Base-by-base conservation (phyloP, 139 green algal genomes). In the Nannochloris sp. region DNA sequence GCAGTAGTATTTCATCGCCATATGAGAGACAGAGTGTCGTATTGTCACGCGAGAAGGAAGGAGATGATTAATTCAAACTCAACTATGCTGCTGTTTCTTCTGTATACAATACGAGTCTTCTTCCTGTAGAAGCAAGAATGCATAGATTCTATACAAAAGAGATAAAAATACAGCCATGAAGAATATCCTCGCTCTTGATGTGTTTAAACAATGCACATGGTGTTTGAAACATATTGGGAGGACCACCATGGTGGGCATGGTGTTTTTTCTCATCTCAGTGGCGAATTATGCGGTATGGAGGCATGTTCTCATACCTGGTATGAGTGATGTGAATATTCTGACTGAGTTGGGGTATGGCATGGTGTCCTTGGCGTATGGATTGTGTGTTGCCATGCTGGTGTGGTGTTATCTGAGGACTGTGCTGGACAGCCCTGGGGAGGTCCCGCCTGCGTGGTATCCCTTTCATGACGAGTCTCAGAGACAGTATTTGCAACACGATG, bases 361-460 rank as follows among this genome's bases (percentile, higher is more conserved):
- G 6, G 13, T 11, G 20, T 33, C 12, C 5, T 16, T 67, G 9
- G 62, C 73, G 49, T 73, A 69, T 20, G 30, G 62, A 1, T 12
- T 59, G 8, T 63, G 88, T 79, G 68, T 91, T 2, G 65, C 62
- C 1, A 84, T 96, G 82, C 28, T 93, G n/a, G 58, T 95, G 5
- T 98, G 91, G 92, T 81, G 63, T 46, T 98, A 98, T 76, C 84
- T 96, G 58, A 81, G 86, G 33, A 73, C 82, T 28, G 80, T 96
- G 11, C n/a, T 84, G 0, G 84, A 78, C 6, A 79, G 93, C 44
- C 86, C 93, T 1, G 92, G 92, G 2, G 25, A 55, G 1, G 91
- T 97, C 28, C 93, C 93, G 5, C 37, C 65, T 9, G 87, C 81
- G 3, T 98, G 92, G 92, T 78, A 87, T 30, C 93, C 93, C 6